Conservation (phyloP, 441 rosid species). For the Eruca vesicaria region DNA sequence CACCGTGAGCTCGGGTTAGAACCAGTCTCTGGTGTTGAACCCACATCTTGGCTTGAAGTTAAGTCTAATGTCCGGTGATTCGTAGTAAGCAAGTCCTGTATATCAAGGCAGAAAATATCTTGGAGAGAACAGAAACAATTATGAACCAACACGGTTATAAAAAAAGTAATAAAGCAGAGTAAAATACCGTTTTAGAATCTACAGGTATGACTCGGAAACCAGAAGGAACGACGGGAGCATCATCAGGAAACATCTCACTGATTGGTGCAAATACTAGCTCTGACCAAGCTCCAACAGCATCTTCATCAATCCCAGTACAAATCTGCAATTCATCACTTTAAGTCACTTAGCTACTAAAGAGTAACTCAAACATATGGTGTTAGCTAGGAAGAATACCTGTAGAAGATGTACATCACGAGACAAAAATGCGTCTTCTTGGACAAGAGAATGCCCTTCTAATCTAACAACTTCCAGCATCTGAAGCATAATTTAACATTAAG, state of each 20-base stretch:
- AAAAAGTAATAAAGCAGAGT: not conserved
- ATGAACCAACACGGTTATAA: not conserved
- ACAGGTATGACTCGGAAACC: slow-evolving; percentile 96
- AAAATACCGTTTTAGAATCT: slow-evolving; percentile 73
- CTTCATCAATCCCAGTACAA: slow-evolving; percentile 91
- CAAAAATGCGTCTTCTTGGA: slow-evolving; percentile 84
- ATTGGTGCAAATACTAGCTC: slow-evolving; percentile 96
- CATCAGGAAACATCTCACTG: slow-evolving; percentile 95
- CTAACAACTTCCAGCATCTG: slow-evolving; percentile 93
- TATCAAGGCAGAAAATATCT: not conserved
- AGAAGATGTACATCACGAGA: slow-evolving; percentile 90
- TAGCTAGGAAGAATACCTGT: slow-evolving; percentile 53
- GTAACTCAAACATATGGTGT: not conserved
- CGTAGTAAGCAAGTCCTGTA: slow-evolving; percentile 44
- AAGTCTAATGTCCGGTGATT: slow-evolving; percentile 81
- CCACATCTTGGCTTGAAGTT: slow-evolving; percentile 90
- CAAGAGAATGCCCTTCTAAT: slow-evolving; percentile 90
- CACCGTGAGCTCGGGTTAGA: slow-evolving; percentile 59
- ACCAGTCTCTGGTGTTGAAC: slow-evolving; percentile 58
- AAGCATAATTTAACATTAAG: not conserved
- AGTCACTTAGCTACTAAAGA: not conserved
- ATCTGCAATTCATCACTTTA: slow-evolving; percentile 44
- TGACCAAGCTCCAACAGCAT: slow-evolving; percentile 86
- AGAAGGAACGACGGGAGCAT: slow-evolving; percentile 91
- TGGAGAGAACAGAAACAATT: not conserved